Evolutionary conservation across 306 rosid species (phyloP), one percentile per base, ranked within the genome.

Genomic region (Cicer chorassanicum): DNA sequence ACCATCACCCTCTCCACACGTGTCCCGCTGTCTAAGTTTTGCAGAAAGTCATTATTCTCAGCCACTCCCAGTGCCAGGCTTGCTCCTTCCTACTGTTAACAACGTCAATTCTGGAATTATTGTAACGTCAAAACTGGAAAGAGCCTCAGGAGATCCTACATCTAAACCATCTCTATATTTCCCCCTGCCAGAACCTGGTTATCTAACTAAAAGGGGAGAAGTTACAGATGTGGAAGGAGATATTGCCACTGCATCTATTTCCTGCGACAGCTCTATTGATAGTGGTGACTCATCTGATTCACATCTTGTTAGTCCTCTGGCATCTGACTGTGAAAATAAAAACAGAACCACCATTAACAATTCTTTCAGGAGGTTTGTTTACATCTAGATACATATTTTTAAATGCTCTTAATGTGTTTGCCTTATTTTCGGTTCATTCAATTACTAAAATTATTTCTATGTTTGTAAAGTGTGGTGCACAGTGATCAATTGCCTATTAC

Each of bases 21-120:
- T 87, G 34, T 67, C 85, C 24, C 87, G 97, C 80, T 86, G 90
- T 82, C 98, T 84, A 82, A 93, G 97, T 82, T 89, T 91, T 86
- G 87, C 86, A 13, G 93, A 88, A 80, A 81, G 86, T 76, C 75
- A 81, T 62, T 82, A 49, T 82, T 81, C 93, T 81, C 96, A 84
- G 65, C 91, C 93, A 64, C 92, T 83, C 70, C 91, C 93, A 34
- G 83, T 87, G 72, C 92, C 96, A 42, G 78, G 81, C 29, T 80
- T 68, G 51, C 85, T 76, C 75, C 84, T 77, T 60, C 82, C 89
- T 34, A 73, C 74, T 79, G 83, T 86, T 13, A 75, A 75, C 64
- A 93, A 82, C 43, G 82, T 83, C 57, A 82, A 86, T 80, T 83
- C 97, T 74, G 87, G 84, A 73, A 66, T 85, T 72, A 79, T 78